Base-by-base conservation (phyloP, 2,329 filamentous ascomycete genomes). In the Xylaria hypoxylon region DNA sequence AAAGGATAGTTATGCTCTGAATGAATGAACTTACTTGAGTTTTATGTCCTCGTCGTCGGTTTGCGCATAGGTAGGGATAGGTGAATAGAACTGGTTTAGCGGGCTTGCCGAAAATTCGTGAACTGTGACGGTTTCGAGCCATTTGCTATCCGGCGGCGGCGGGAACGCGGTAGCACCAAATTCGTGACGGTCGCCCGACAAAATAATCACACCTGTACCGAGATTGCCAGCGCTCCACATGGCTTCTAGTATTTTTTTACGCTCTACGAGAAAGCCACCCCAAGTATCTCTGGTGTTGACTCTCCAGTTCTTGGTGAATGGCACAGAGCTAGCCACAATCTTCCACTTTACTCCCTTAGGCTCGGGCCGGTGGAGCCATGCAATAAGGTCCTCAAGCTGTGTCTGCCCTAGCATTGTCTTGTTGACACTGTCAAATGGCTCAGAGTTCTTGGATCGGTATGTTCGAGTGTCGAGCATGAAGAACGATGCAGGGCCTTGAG, bases 281-380 rank as follows among this genome's bases (percentile, higher is more conserved):
- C 96, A 99, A 0, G 96, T 98, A 76, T 99, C 96, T 68, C 90
- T 85, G 2, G 89, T 89, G 70, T 96, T 95, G 70, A 97, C 88
- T 26, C 89, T 91, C 95, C 96, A 99, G 79, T 99, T 99, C 81
- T 97, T 97, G 6, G 96, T 98, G 77, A 99, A 97, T 0, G 96
- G 96, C 5, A 98, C 92, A 19, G 92, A 94, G 44, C 92, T 94
- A 19, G 94, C 90, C 57, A 99, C 84, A 73, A 99, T 89, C 81
- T 98, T 98, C 95, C 96, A 99, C 74, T 90, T 90, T 0, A 97
- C 90, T 0, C 93, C 93, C 33, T 83, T 82, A 0, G 92, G 90
- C 69, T 93, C 91, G 0, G 92, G 89, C 1, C 86, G 88, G 11
- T 83, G 82, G 22, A 99, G 84, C 86, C 92, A 99, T 3, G 85